Evolutionary conservation across 75 land plant genomes (phyloP).

Genomic region (Larix kaempferi): DNA sequence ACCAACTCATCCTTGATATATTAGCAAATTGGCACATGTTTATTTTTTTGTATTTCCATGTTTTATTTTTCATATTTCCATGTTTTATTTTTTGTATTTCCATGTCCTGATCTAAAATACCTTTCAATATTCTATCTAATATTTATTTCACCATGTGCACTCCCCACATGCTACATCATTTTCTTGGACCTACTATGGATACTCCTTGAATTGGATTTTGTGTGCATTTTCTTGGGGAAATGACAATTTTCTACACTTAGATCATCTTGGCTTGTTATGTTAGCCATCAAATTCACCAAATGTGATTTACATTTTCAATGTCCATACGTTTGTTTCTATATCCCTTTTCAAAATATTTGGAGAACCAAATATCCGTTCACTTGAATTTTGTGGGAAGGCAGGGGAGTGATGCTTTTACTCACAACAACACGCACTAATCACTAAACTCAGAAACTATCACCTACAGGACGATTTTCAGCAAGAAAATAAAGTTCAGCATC

Average conservation of each 20-base stretch:
- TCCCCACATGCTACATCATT: neutral
- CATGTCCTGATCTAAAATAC: neutral
- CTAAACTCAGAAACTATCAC: no score
- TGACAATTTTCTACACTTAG: neutral
- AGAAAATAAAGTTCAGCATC: no score
- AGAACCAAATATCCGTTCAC: neutral
- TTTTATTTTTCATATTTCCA: no score
- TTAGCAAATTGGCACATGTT: no score
- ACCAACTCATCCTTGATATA: no score
- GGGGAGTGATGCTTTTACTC: no score
- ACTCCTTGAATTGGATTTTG: no score
- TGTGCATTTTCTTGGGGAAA: neutral
- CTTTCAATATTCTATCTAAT: neutral
- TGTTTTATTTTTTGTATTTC: no score
- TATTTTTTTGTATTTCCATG: neutral
- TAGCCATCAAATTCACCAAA: neutral
- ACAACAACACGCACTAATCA: no score
- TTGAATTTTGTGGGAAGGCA: no score
- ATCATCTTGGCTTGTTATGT: neutral
- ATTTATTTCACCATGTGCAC: neutral
- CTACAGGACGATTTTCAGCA: no score
- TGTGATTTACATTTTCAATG: neutral
- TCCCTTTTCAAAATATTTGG: neutral
- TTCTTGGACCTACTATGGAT: no score
- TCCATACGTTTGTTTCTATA: neutral